Evolutionary conservation across 2,329 filamentous ascomycete genomes (phyloP).

Genomic region (Fusarium pseudoanthophilum): DNA sequence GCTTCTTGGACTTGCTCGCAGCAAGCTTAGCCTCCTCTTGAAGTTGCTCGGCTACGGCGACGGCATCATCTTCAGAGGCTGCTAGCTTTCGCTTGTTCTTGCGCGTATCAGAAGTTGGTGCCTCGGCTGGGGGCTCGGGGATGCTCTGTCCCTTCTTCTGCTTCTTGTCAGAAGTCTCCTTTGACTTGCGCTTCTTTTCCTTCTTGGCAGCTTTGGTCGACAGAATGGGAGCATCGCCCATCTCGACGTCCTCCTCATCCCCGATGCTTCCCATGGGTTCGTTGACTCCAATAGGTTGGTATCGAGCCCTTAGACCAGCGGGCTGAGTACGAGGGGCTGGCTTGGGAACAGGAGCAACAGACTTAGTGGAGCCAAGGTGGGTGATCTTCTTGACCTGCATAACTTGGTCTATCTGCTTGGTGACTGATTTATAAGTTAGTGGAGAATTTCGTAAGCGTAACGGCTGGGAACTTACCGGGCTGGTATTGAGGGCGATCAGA

Average conservation of each 20-base stretch:
- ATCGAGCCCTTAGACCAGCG: conserved; percentile 73
- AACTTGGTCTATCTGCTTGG: conserved; percentile 64
- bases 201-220: conserved; percentile 46
- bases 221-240: conserved; percentile 53
- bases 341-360: conserved; percentile 58
- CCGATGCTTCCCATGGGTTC: conserved; percentile 53
- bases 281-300: conserved; percentile 70
- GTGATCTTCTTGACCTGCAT: conserved; percentile 74
- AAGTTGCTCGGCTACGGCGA: conserved; percentile 51
- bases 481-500: conserved; percentile 65
- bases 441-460: neutral
- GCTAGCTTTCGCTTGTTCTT: conserved; percentile 54
- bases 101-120: conserved; percentile 41
- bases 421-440: conserved; percentile 35
- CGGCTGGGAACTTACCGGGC: conserved; percentile 56
- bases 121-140: conserved; percentile 7
- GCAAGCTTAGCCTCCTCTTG: conserved; percentile 48
- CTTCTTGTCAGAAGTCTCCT: conserved; percentile 46
- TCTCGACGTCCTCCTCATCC: conserved; percentile 59
- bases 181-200: conserved; percentile 48
- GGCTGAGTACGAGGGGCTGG: conserved; percentile 72
- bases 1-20: conserved; percentile 56
- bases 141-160: conserved; percentile 42
- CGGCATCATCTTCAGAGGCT: conserved; percentile 52
- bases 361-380: conserved; percentile 58